These are phyloP conservation scores for Santalum album DNA, from an alignment of 164 flowering plant genomes.

Conservation along the genomic window DNA sequence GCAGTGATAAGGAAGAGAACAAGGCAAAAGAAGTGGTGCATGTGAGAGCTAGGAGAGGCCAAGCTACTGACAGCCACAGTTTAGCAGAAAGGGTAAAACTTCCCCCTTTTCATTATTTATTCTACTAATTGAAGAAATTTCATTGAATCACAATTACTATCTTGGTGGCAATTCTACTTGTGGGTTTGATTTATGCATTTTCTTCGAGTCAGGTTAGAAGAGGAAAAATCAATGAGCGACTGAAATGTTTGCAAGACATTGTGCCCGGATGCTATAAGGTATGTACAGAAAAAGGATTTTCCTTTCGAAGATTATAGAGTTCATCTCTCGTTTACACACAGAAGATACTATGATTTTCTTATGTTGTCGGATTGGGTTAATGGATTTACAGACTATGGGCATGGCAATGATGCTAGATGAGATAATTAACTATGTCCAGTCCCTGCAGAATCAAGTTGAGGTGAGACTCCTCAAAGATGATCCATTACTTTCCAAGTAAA, in stretches of 20 bases:
- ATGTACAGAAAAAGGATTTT: not conserved
- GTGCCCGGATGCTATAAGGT: slow-evolving; percentile 80
- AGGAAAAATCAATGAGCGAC: slow-evolving; percentile 59
- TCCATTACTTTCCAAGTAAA: too few relatives aligned
- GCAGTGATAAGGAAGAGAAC: slow-evolving; percentile 20
- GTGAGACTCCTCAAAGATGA: slow-evolving; percentile 12
- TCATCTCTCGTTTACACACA: not conserved
- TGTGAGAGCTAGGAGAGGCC: slow-evolving; percentile 71
- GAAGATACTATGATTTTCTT: not conserved
- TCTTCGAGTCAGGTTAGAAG: slow-evolving; percentile 43
- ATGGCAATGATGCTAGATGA: slow-evolving; percentile 49
- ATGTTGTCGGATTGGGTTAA: not conserved
- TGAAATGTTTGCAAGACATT: slow-evolving; percentile 54
- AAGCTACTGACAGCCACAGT: slow-evolving; percentile 69
- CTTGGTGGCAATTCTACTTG: not conserved
- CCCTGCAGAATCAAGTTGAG: slow-evolving; percentile 47
- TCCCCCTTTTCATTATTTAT: not conserved
- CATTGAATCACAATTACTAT: too few relatives aligned
- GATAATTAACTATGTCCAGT: slow-evolving; percentile 42
- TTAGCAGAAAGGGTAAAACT: slow-evolving; percentile 61
- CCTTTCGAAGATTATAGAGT: not conserved
- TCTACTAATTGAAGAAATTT: too few relatives aligned
- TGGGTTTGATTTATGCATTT: not conserved
- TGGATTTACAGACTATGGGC: slow-evolving; percentile 33
- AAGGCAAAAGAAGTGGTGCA: slow-evolving; percentile 47